These are phyloP conservation scores for Dispira simplex DNA, from an alignment of 192 early-diverging fungal genomes.

Conservation along the genomic window DNA sequence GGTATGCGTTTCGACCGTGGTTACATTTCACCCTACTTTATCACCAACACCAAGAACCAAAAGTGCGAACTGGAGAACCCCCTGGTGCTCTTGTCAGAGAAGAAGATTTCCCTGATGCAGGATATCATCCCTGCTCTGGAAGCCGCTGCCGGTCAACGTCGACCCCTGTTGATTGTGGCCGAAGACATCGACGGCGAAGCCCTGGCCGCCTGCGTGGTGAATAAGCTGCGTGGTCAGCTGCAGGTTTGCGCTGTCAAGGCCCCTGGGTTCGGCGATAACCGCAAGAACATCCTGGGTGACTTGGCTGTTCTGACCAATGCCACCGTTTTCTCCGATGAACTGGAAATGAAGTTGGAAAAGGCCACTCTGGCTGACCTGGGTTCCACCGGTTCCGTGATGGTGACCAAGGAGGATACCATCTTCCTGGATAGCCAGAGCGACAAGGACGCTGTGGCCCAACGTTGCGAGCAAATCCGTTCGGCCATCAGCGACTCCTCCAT, in stretches of 20 bases:
- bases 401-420: conserved; percentile 99
- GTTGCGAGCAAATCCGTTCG: conserved; percentile 94
- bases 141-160: conserved; percentile 81
- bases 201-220: conserved; percentile 96
- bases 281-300: conserved; percentile 97
- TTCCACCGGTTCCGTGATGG: conserved; percentile 67
- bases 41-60: conserved; percentile 95
- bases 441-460: conserved; percentile 79
- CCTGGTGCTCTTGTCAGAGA: conserved; percentile 92
- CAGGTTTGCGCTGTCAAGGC: conserved; percentile 97
- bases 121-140: conserved; percentile 96
- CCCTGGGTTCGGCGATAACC: conserved; percentile 99
- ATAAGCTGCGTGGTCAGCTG: conserved; percentile 98
- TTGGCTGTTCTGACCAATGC: conserved; percentile 92
- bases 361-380: conserved; percentile 84
- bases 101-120: conserved; percentile 92
- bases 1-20: conserved; percentile 99
- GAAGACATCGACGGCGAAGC: conserved; percentile 99
- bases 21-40: conserved; percentile 99
- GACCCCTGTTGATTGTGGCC: conserved; percentile 93
- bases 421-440: conserved; percentile 89
- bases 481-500: conserved; percentile 64
- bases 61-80: conserved; percentile 99
- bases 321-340: conserved; percentile 93
- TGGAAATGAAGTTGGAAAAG: conserved; percentile 94